Base-by-base conservation (phyloP, 495 filamentous ascomycete species). In the Tuber brumale region DNA sequence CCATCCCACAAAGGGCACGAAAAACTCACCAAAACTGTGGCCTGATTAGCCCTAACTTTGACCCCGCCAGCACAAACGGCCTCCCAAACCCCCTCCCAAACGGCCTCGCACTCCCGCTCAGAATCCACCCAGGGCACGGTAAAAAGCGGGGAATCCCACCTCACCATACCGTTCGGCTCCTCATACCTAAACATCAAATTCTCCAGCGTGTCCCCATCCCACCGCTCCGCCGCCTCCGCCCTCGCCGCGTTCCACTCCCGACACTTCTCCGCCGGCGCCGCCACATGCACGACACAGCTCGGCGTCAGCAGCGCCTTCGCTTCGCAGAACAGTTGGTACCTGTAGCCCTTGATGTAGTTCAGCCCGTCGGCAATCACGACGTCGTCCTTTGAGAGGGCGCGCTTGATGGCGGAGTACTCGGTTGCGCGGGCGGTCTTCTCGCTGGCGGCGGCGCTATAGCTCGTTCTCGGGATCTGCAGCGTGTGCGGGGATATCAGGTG, bases 291-390 rank as follows among this genome's bases (percentile, higher is more conserved):
- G 76, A 97, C 92, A 80, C 92, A 96, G 83, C 88, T 92, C 10
- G 92, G 89, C 14, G 94, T 97, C 76, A 90, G 85, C 43, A 92
- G 85, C 39, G 95, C 93, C 84, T 97, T 98, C 5, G 94, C 90
- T 85, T 97, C 95, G 84, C 95, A 97, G 86, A 90, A 94, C 2
- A 99, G 87, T 86, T 99, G 95, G 84, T 99, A 99, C 66, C 95
- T 88, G 87, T 92, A 97, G 37, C 95, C 95, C 84, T 99, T 99
- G 85, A 99, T 99, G 85, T 98, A 98, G 82, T 98, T 97, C 8
- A 81, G 71, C 0, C 81, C 81, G 82, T 94, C 88, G 10, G 92
- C 92, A 84, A 99, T 89, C 75, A 98, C 94, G 76, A 99, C 90
- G 79, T 92, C 93, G 79, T 94, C 91, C 42, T 88, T 88, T 31